Evolutionary conservation across 108 stramenopile genomes (phyloP), one percentile per base, ranked within the genome.

Genomic region (Conticribra weissflogii): DNA sequence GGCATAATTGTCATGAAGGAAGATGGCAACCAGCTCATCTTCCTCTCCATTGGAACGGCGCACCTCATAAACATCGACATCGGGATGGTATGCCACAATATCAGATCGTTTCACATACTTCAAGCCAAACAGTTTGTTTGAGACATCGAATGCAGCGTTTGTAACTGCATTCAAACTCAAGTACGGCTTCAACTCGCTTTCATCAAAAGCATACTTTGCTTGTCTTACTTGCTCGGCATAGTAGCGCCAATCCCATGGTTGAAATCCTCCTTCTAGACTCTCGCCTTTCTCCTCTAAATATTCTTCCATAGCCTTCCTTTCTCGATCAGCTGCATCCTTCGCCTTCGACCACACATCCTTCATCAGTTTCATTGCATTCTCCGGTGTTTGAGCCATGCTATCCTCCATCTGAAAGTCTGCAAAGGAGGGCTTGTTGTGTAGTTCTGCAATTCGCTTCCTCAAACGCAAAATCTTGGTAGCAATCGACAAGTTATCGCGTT

Each of bases 201-300:
- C 90, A 48, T 92, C 90, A 63, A 89, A 88, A 66, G 85, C 76
- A 58, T 84, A 92, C 53, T 84, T 84, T 22, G 84, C 85, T 3
- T 76, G 64, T 1, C 87, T 71, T 3, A 92, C 90, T 51, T 88
- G 74, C 47, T 88, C 87, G 9, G 91, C 91, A 54, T 87, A 86
- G 56, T 75, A 89, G 8, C 91, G 63, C 91, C 91, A 92, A 85
- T 92, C 91, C 88, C 88, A 89, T 0, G 88, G 68, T 59, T 89
- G 75, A 45, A 92, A 76, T 2, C 85, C 85, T 18, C 81, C 83
- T 49, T 86, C 79, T 54, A 89, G 59, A n/a, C 28, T 51, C 29
- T 76, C 85, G 1, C 85, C 78, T 9, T 44, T 71, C 33, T 78
- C 72, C 16, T 66, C 56, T 30, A 89, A 49, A 47, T 81, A 92